phyloP scores from a whole-genome alignment of 2,329 filamentous ascomycete genomes.

The Hypomyces perniciosus region DNA sequence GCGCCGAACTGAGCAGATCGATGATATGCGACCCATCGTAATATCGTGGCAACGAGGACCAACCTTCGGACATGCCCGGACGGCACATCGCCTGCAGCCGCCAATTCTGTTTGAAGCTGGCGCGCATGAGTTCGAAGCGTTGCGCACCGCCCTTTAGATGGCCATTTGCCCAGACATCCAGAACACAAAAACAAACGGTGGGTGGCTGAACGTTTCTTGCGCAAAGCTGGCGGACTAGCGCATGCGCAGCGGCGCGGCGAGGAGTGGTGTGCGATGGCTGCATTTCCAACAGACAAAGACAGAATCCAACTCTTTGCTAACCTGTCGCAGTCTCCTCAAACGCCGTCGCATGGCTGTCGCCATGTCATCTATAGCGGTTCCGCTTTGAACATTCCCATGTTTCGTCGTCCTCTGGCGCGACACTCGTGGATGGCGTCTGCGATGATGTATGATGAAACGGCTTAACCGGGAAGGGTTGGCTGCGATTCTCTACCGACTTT shows the following conservation, averaged over 20 bases:
- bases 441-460: background rate
- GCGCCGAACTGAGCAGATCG: no score
- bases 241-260: background rate
- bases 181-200: background rate
- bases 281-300: background rate
- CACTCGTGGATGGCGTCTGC: background rate
- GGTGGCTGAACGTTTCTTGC: background rate
- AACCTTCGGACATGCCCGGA: no score
- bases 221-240: constrained; percentile 1
- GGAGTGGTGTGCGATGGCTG: background rate
- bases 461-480: background rate
- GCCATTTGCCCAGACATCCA: background rate
- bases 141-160: background rate
- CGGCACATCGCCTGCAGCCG: no score
- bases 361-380: no score
- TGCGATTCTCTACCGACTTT: background rate
- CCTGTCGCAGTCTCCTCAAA: background rate
- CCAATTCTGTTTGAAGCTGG: no score
- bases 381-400: background rate
- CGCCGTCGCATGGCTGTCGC: background rate
- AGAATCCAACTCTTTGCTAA: no score
- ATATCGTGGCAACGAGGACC: no score
- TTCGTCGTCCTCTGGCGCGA: background rate
- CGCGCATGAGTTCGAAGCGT: no score
- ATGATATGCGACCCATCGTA: no score